A percentile compares a stretch with the other conserved stretches of the same genome.
phyloP scores from a whole-genome alignment of 2,329 filamentous ascomycete genomes.

The Scedosporium minutisporum region DNA sequence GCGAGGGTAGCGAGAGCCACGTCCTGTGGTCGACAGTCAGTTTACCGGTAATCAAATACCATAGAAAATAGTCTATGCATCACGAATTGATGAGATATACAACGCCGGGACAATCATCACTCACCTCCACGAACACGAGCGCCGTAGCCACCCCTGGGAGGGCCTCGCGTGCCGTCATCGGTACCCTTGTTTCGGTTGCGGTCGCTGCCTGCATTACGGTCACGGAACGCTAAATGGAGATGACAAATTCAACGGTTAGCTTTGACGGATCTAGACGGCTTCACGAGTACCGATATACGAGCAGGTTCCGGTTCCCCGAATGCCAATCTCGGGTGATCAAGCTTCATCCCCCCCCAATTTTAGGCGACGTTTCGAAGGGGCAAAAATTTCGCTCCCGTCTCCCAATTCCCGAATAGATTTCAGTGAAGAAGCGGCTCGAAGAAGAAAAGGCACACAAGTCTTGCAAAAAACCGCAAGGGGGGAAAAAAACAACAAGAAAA shows the following conservation, averaged over 20 bases:
- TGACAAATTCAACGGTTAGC: conserved; percentile 9
- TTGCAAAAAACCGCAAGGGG: neutral
- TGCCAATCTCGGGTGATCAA: neutral
- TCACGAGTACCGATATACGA: neutral
- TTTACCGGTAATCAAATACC: neutral
- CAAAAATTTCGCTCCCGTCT: neutral
- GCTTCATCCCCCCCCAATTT: conserved; percentile 6
- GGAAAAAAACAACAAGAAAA: conserved; percentile 8
- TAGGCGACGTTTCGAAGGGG: neutral
- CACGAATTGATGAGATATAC: neutral
- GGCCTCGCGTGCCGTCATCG: conserved; percentile 52
- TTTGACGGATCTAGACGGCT: neutral
- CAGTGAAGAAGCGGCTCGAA: conserved; percentile 10
- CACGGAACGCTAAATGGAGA: conserved; percentile 64
- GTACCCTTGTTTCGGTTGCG: conserved; percentile 75
- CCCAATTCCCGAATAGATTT: conserved; percentile 2
- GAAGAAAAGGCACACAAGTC: neutral
- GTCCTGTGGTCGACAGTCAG: conserved; percentile 27
- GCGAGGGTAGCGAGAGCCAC: conserved; percentile 42
- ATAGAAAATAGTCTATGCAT: neutral
- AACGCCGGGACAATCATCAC: conserved; percentile 14
- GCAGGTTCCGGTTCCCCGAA: neutral
- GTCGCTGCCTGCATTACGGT: conserved; percentile 70
- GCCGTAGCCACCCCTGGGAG: conserved; percentile 52
- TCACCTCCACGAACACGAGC: conserved; percentile 53